Evolutionary conservation across 1,139 yeast genomes (phyloP).

Genomic region (Scheffersomyces cryptocercus): DNA sequence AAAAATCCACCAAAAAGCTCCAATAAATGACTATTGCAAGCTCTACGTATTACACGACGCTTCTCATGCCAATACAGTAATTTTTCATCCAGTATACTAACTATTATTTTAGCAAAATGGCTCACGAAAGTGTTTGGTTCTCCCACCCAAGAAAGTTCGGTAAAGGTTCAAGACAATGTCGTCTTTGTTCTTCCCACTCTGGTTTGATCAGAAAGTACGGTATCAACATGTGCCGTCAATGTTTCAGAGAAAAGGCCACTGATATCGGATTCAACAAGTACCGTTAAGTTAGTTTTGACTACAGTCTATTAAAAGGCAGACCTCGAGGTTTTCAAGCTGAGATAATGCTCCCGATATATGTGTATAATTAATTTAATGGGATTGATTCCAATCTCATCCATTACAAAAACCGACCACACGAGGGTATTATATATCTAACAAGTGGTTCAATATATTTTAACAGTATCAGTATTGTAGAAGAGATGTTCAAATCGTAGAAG

Average conservation of each 20-base stretch:
- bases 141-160: constrained; percentile 99
- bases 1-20: too few species aligned
- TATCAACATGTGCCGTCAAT: constrained; percentile 99
- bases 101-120: constrained; percentile 64
- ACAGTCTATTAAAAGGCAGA: neutral
- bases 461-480: neutral
- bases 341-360: neutral
- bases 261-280: constrained; percentile 99
- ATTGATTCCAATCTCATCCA: neutral
- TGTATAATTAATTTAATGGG: constrained; percentile 8
- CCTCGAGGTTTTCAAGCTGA: too few species aligned
- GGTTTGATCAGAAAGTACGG: constrained; percentile 99
- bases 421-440: neutral
- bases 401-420: too few species aligned
- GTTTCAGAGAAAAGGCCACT: constrained; percentile 99
- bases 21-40: too few species aligned
- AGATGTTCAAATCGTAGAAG: too few species aligned
- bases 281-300: constrained; percentile 61
- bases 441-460: neutral
- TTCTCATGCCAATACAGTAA: too few species aligned
- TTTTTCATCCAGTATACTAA: constrained; percentile 1
- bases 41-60: too few species aligned
- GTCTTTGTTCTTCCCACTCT: constrained; percentile 98
- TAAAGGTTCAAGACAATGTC: constrained; percentile 99
- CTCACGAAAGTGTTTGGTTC: constrained; percentile 99